These are phyloP conservation scores for Cudoniella acicularis DNA, from an alignment of 495 filamentous ascomycete genomes.

Conservation along the genomic window DNA sequence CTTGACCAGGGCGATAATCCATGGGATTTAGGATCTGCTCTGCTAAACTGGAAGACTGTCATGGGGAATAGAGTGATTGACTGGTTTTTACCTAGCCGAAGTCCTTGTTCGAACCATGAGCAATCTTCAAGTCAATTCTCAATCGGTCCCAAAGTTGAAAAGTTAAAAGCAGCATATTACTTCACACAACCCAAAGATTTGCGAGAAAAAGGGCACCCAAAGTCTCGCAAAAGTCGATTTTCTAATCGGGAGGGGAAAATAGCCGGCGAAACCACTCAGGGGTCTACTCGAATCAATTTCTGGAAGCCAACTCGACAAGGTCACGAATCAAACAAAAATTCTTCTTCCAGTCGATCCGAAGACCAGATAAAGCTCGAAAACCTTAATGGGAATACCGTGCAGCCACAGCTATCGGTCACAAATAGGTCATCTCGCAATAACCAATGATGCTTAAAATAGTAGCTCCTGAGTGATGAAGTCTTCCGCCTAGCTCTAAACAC, in stretches of 20 bases:
- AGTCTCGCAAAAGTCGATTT: neutral
- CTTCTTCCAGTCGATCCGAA: too few species aligned
- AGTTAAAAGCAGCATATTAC: constrained; percentile 33
- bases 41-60: constrained; percentile 67
- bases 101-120: constrained; percentile 55
- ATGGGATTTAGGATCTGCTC: constrained; percentile 61
- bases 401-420: too few species aligned
- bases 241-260: neutral
- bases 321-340: too few species aligned
- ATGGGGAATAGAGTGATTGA: constrained; percentile 68
- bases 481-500: too few species aligned
- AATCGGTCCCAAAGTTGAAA: constrained; percentile 38
- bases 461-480: too few species aligned
- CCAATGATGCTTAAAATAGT: too few species aligned
- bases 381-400: too few species aligned
- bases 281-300: too few species aligned
- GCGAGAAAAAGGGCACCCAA: neutral
- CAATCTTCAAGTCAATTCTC: constrained; percentile 44
- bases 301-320: too few species aligned
- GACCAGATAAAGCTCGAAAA: too few species aligned
- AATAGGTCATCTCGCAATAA: too few species aligned
- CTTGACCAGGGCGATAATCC: constrained; percentile 68
- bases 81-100: constrained; percentile 71
- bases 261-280: too few species aligned
- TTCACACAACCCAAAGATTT: constrained; percentile 18